phyloP scores from a whole-genome alignment of 495 filamentous ascomycete genomes.

The Daldinia grandis region DNA sequence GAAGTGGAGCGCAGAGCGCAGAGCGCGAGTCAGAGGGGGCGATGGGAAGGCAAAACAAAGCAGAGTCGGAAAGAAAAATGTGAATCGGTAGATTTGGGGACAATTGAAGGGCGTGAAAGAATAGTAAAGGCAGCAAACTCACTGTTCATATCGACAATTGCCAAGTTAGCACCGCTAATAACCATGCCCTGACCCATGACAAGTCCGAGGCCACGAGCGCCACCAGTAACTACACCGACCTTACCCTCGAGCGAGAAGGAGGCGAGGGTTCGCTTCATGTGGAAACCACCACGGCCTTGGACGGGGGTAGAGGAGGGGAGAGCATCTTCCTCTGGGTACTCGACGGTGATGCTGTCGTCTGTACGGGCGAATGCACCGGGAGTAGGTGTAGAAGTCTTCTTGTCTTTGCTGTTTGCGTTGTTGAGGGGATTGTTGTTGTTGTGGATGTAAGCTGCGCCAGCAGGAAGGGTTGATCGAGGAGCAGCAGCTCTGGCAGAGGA shows the following conservation, averaged over 20 bases:
- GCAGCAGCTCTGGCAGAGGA: conserved; percentile 23
- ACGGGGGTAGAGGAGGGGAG: conserved; percentile 72
- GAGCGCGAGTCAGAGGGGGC: not conserved
- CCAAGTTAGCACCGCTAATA: conserved; percentile 84
- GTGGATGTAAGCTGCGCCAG: conserved; percentile 36
- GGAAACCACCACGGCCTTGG: conserved; percentile 71
- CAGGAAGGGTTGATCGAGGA: conserved; percentile 33
- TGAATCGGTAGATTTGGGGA: not conserved
- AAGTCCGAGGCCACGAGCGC: conserved; percentile 83
- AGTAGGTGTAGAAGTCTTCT: conserved; percentile 26
- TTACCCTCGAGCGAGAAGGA: conserved; percentile 81
- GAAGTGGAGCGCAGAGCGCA: not conserved
- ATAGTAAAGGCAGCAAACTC: conserved; percentile 46
- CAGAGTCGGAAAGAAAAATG: not conserved
- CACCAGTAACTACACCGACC: conserved; percentile 83
- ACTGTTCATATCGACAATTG: conserved; percentile 95
- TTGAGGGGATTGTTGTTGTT: conserved; percentile 42
- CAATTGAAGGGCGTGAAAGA: not conserved
- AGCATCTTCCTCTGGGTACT: conserved; percentile 75
- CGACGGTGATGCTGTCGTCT: conserved; percentile 75
- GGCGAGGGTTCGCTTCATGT: conserved; percentile 57
- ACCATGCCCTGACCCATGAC: conserved; percentile 93
- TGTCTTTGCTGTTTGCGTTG: conserved; percentile 42
- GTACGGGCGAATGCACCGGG: conserved; percentile 74
- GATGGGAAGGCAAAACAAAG: not conserved